phyloP scores from a whole-genome alignment of 2,329 filamentous ascomycete genomes.

The Alternaria hordeiaustralica region DNA sequence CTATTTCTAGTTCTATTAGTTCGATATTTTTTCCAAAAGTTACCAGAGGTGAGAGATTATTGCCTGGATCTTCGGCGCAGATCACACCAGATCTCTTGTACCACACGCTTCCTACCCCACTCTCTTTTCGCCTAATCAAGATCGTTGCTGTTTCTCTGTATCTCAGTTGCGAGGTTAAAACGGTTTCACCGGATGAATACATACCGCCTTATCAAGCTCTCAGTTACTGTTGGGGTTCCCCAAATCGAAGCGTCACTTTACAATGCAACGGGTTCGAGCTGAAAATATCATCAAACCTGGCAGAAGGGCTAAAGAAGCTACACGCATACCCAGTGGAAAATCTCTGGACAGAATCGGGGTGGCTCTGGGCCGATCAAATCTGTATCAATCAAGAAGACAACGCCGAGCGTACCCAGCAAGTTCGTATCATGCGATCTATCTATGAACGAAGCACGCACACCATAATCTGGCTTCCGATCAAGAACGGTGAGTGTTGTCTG shows the following conservation, averaged over 20 bases:
- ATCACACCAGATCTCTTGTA: background rate
- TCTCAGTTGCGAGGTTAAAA: background rate
- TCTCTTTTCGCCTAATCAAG: background rate
- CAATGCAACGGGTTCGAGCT: background rate
- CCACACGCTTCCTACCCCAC: background rate
- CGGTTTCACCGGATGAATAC: too few relatives aligned
- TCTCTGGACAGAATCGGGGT: too few relatives aligned
- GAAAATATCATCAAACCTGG: background rate
- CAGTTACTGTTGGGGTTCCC: background rate
- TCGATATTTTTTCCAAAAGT: too few relatives aligned
- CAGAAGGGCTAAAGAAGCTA: background rate
- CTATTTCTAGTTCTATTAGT: too few relatives aligned
- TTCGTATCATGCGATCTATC: background rate
- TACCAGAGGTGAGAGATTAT: too few relatives aligned
- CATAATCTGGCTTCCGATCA: background rate
- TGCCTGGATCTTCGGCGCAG: background rate
- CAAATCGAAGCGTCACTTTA: background rate
- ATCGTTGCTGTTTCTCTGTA: rapidly evolving
- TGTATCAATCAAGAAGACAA: background rate
- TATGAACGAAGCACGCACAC: background rate
- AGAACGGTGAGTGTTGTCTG: background rate
- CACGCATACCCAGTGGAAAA: too few relatives aligned
- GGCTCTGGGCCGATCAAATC: background rate
- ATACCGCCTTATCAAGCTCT: background rate
- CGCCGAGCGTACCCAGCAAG: background rate